Percentiles rank a stretch among this genome's conserved stretches.
phyloP scores from a whole-genome alignment of 352 stramenopile species.

The Phytophthora crassamura region DNA sequence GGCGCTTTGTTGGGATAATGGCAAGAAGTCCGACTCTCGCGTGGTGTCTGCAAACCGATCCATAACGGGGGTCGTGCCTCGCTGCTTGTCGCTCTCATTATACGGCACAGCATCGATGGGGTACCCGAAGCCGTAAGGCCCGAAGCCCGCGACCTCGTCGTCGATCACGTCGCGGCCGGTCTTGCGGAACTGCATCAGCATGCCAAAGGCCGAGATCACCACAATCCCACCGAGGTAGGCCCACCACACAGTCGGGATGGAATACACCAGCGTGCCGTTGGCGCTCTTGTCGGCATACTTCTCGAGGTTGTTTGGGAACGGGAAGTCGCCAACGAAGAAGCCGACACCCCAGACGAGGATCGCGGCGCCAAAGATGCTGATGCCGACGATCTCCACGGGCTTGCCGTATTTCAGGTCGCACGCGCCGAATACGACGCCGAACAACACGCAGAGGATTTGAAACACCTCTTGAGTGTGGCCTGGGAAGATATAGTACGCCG shows the following conservation, averaged over 20 bases:
- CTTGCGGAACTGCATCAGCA: conserved; percentile 43
- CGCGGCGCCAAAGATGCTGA: conserved; percentile 39
- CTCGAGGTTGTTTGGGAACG: conserved; percentile 41
- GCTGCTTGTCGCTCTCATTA: conserved; percentile 31
- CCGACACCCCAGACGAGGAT: conserved; percentile 46
- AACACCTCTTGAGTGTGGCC: conserved; percentile 38
- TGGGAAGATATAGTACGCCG: conserved; percentile 40
- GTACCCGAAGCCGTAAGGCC: conserved; percentile 22
- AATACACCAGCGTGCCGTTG: conserved; percentile 36
- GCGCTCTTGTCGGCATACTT: conserved; percentile 27
- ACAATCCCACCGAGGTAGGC: conserved; percentile 47
- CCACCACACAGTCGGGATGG: conserved; percentile 49
- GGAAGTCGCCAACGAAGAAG: conserved; percentile 52
- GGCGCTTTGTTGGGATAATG: conserved; percentile 23
- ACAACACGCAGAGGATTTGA: conserved; percentile 36
- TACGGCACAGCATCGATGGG: conserved; percentile 28
- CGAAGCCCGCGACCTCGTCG: conserved; percentile 29
- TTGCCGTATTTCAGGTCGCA: conserved; percentile 43
- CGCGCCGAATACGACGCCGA: conserved; percentile 36
- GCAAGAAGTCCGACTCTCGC: conserved; percentile 25
- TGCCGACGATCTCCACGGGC: conserved; percentile 38
- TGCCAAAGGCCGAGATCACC: conserved; percentile 37
- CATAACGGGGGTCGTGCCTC: conserved; percentile 11
- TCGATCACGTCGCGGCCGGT: conserved; percentile 26
- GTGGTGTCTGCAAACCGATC: conserved; percentile 17